phyloP scores from a whole-genome alignment of 228 moss, liverwort and hornwort species.

The Sphagnum fallax region DNA sequence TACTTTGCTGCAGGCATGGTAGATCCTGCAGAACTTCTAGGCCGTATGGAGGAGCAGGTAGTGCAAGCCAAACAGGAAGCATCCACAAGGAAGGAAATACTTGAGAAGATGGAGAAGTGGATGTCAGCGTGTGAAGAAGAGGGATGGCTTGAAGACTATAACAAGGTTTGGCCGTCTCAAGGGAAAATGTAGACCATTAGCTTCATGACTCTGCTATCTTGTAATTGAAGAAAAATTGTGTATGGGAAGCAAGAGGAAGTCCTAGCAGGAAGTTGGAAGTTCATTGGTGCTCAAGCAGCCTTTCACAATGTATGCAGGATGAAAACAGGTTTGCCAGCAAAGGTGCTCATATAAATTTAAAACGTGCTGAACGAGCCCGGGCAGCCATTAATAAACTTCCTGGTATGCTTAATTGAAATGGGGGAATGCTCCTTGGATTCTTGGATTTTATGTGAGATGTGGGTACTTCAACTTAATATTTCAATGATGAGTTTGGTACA shows the following conservation, averaged over 20 bases:
- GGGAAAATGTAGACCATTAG: no score
- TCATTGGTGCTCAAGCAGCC: no score
- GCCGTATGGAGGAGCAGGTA: conserved; percentile 74
- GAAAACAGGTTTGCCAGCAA: conserved; percentile 93
- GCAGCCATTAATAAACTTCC: conserved; percentile 81
- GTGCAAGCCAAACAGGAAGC: conserved; percentile 66
- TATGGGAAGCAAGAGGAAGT: no score
- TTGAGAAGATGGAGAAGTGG: conserved; percentile 99
- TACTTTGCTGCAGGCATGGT: conserved; percentile 45
- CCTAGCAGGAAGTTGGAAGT: no score
- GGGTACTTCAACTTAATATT: background rate
- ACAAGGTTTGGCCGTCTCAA: conserved; percentile 37
- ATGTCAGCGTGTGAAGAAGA: conserved; percentile 94
- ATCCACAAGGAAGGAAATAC: conserved; percentile 72
- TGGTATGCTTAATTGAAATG: conserved; percentile 14
- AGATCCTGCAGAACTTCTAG: conserved; percentile 75
- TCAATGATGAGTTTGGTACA: background rate
- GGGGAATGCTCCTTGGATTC: no score
- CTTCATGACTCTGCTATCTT: background rate
- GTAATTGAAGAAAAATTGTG: no score
- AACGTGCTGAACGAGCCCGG: conserved; percentile 85
- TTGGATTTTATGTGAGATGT: no score
- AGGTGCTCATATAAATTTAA: conserved; percentile 87
- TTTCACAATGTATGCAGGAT: conserved; percentile 38
- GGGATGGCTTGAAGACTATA: conserved; percentile 95